phyloP scores from a whole-genome alignment of 2,329 filamentous ascomycete genomes.

The Neofusicoccum cordaticola region DNA sequence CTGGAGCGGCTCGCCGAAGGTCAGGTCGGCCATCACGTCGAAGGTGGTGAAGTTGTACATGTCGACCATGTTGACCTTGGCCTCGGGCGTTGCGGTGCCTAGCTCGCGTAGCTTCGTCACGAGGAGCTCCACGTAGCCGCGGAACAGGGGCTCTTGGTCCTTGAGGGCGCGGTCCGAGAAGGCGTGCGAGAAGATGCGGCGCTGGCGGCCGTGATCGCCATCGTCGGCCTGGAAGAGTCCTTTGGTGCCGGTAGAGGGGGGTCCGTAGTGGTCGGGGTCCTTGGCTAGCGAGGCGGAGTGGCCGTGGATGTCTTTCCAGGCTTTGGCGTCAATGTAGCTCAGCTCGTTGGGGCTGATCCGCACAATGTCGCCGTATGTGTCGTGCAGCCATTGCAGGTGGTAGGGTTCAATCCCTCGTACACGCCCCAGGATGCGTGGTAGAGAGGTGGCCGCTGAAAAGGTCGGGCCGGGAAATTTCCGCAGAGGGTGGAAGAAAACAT shows the following conservation, averaged over 20 bases:
- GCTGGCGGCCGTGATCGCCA: constrained; percentile 40
- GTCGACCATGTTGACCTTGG: constrained; percentile 16
- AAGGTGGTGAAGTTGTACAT: constrained; percentile 35
- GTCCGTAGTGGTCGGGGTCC: constrained; percentile 28
- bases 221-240: constrained; percentile 36
- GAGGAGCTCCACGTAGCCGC: constrained; percentile 32
- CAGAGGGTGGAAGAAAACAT: constrained; percentile 16
- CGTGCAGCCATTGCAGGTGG: constrained; percentile 36
- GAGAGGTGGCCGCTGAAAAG: constrained; percentile 1
- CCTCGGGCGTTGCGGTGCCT: constrained; percentile 25
- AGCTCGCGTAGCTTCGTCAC: constrained; percentile 36
- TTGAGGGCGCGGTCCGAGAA: constrained; percentile 41
- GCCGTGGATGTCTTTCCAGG: constrained; percentile 38
- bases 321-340: constrained; percentile 1
- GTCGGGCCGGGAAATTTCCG: constrained; percentile 15
- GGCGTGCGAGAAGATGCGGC: constrained; percentile 40
- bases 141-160: constrained; percentile 40
- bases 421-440: constrained; percentile 8
- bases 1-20: constrained; percentile 31
- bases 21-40: constrained; percentile 33
- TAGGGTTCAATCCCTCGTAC: constrained; percentile 2
- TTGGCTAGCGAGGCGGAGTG: constrained; percentile 31
- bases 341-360: constrained; percentile 40
- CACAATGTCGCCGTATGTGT: constrained; percentile 43
- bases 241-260: constrained; percentile 33